Conservation (phyloP, 2,329 filamentous ascomycete genomes). For the Rhynchosporium secalis region DNA sequence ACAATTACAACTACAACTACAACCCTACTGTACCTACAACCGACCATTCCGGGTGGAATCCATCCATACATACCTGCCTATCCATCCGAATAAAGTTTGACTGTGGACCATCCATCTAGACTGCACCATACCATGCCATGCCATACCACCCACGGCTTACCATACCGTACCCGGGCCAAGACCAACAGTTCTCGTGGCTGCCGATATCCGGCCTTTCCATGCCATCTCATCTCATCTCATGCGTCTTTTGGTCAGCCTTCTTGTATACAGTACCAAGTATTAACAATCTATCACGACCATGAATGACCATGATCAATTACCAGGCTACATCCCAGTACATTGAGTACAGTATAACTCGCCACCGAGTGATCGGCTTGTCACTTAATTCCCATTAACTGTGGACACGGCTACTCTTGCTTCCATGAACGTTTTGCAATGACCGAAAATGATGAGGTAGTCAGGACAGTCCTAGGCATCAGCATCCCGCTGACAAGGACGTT, state of each 20-base stretch:
- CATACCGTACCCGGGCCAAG: not conserved
- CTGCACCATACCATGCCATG: not conserved
- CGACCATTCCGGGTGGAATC: too few relatives aligned
- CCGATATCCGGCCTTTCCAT: conserved; percentile 8
- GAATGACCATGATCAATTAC: not conserved
- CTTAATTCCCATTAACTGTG: too few relatives aligned
- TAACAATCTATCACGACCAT: not conserved
- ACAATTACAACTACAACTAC: too few relatives aligned
- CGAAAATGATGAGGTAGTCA: not conserved
- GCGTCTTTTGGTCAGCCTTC: not conserved
- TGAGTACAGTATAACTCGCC: too few relatives aligned
- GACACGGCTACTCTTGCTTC: too few relatives aligned
- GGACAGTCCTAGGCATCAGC: not conserved
- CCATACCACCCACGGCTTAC: not conserved
- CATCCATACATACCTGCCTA: too few relatives aligned
- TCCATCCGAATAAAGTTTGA: too few relatives aligned
- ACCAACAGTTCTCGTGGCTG: not conserved
- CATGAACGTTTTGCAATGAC: not conserved
- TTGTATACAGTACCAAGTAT: too few relatives aligned
- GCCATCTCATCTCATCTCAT: too few relatives aligned
- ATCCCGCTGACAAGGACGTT: not conserved
- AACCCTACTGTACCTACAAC: too few relatives aligned
- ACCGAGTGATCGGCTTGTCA: too few relatives aligned
- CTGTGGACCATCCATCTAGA: too few relatives aligned
- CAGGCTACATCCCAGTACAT: not conserved